Base-by-base conservation (phyloP, 768 basidiomycete genomes). In the Mycena belliarum region DNA sequence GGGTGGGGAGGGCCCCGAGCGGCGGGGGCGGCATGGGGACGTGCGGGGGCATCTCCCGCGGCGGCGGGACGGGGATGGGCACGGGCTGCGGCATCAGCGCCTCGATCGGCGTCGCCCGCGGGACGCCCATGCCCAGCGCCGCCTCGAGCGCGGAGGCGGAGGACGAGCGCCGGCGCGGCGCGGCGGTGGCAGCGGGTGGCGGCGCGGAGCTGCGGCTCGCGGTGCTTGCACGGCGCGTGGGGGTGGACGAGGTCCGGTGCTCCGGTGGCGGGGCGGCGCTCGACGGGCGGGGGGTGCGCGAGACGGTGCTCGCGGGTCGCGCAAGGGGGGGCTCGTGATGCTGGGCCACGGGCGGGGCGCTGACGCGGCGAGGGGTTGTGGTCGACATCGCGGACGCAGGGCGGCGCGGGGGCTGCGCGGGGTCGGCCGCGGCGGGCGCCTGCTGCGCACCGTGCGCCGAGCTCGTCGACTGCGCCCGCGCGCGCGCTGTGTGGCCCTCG, bases 11-110 rank as follows among this genome's bases (percentile, higher is more conserved):
- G n/a, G n/a, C n/a, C n/a, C n/a, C n/a, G n/a, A 50, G 15, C 18
- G 48, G 41, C 23, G 57, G 57, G 16, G 28, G 51, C 10, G 57
- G 57, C 57, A 59, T 59, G 12, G 51, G 57, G 11, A 59, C n/a
- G 37, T 59, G 51, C 33, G 20, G 37, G 5, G 49, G 57, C 56
- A 51, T 51, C 4, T 14, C 23, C 33, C 37, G 15, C 20, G 29
- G 33, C 32, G 21, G 26, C 7, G 47, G 38, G 29, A 28, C 23
- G 21, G 40, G 21, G 49, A 41, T 29, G n/a, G 52, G 48, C 4
- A 54, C 25, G 10, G 8, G 29, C 15, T 43, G 59, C 28, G 43
- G 42, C 33, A 50, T 37, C n/a, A 47, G n/a, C 28, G 37, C 42
- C 11, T 41, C 37, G 18, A 52, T 20, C 16, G 40, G 40, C 50